Evolutionary conservation across 257 asterid genomes (phyloP).

Genomic region (Plantago ovata): DNA sequence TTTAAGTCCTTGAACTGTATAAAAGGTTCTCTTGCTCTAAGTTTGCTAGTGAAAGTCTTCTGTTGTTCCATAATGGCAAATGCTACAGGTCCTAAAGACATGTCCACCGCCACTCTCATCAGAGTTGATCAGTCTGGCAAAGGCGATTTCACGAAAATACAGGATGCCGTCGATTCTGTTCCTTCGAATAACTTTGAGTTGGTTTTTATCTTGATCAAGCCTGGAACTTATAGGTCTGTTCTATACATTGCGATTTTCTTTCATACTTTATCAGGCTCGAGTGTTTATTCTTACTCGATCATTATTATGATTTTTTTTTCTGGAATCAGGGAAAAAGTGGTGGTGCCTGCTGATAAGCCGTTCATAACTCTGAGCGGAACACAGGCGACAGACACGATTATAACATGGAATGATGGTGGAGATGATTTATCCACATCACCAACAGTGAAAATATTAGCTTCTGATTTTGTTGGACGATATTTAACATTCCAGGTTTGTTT

Average conservation of each 20-base stretch:
- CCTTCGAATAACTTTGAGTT: constrained; percentile 36
- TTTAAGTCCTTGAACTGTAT: constrained; percentile 9
- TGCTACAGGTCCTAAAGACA: constrained; percentile 17
- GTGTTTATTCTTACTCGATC: no score
- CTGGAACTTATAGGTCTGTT: constrained; percentile 41
- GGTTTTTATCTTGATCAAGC: constrained; percentile 39
- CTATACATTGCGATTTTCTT: no score
- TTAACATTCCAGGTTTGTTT: constrained; percentile 39
- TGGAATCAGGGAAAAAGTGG: constrained; percentile 35
- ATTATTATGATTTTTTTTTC: background rate
- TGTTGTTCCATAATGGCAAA: constrained; percentile 24
- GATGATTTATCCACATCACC: constrained; percentile 34
- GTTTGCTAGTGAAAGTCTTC: constrained; percentile 4
- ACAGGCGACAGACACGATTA: constrained; percentile 24
- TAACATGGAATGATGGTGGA: constrained; percentile 44
- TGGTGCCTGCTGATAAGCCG: constrained; percentile 46
- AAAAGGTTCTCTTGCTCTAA: constrained; percentile 7
- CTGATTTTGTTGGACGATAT: constrained; percentile 44
- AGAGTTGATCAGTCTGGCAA: constrained; percentile 45
- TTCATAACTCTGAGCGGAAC: constrained; percentile 47
- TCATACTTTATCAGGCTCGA: no score
- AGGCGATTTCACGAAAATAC: constrained; percentile 37
- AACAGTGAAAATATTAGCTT: constrained; percentile 35
- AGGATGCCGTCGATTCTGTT: constrained; percentile 47
- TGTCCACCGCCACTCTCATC: constrained; percentile 38